These are phyloP conservation scores for Zymoseptoria passerinii DNA, from an alignment of 2,329 filamentous ascomycete species.

Conservation along the genomic window DNA sequence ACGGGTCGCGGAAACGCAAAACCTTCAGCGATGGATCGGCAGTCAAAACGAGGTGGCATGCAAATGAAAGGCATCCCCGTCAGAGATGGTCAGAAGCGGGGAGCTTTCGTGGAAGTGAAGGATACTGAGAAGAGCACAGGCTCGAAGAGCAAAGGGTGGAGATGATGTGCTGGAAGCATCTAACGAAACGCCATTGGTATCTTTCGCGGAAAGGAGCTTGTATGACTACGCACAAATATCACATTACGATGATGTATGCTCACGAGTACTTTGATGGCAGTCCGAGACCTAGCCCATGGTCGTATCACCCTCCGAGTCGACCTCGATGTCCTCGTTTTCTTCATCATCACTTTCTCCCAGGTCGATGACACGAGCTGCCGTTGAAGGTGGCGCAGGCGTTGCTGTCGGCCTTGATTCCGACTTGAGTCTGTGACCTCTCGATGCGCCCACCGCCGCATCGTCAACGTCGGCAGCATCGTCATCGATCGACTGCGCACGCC, in stretches of 20 bases:
- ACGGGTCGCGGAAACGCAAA: slow-evolving; percentile 32
- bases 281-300: background rate
- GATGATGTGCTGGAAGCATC: slow-evolving; percentile 21
- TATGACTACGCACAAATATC: background rate
- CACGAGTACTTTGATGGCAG: background rate
- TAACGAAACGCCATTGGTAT: slow-evolving; percentile 20
- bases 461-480: slow-evolving; percentile 23
- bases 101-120: slow-evolving; percentile 19
- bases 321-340: slow-evolving; percentile 12
- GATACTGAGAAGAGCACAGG: slow-evolving; percentile 22
- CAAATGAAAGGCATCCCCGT: slow-evolving; percentile 13
- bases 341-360: slow-evolving; percentile 14
- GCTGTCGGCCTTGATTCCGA: slow-evolving; percentile 11
- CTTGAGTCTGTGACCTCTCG: slow-evolving; percentile 7
- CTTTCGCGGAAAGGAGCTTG: slow-evolving; percentile 1
- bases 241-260: background rate
- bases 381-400: slow-evolving; percentile 7
- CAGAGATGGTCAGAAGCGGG: slow-evolving; percentile 20
- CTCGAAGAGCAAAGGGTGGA: slow-evolving; percentile 13
- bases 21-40: slow-evolving; percentile 6
- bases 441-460: slow-evolving; percentile 10
- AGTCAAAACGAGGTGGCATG: slow-evolving; percentile 17
- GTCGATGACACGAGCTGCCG: slow-evolving; percentile 8
- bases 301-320: background rate
- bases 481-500: slow-evolving; percentile 22